phyloP scores from a whole-genome alignment of 345 rosid genomes.

The Salix purpurea region DNA sequence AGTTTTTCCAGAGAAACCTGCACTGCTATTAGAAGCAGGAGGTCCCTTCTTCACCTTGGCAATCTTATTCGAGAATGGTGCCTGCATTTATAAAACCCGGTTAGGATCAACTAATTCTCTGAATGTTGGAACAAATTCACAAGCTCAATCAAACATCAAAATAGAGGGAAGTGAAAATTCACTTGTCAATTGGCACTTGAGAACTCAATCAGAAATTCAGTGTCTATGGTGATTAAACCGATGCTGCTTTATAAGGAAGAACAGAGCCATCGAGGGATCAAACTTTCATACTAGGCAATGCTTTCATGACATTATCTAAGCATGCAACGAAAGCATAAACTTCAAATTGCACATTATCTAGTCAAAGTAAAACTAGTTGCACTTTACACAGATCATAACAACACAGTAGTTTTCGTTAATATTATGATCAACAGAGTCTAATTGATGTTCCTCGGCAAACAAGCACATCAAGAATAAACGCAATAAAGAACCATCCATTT shows the following conservation, averaged over 20 bases:
- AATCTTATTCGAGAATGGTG: conserved; percentile 46
- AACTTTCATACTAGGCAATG: background rate
- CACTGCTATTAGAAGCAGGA: conserved; percentile 21
- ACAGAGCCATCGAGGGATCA: background rate
- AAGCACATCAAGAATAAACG: background rate
- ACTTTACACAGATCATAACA: background rate
- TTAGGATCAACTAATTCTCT: background rate
- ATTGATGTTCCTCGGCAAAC: too few species aligned
- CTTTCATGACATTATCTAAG: background rate
- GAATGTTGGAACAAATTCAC: background rate
- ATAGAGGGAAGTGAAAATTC: background rate
- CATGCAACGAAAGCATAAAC: background rate
- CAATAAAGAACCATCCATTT: background rate
- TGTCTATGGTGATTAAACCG: background rate
- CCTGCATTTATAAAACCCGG: conserved; percentile 35
- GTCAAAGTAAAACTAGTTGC: background rate
- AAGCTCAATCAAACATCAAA: background rate
- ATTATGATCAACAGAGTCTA: background rate
- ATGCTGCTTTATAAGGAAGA: background rate
- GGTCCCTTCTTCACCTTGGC: conserved; percentile 49
- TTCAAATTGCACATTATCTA: background rate
- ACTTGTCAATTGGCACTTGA: background rate
- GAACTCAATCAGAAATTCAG: background rate
- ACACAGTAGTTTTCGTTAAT: background rate
- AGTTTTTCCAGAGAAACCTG: conserved; percentile 24